A percentile compares a stretch with the other conserved stretches of the same genome.
Conservation (phyloP, 495 filamentous ascomycete species). For the Penicillium pancosmium region DNA sequence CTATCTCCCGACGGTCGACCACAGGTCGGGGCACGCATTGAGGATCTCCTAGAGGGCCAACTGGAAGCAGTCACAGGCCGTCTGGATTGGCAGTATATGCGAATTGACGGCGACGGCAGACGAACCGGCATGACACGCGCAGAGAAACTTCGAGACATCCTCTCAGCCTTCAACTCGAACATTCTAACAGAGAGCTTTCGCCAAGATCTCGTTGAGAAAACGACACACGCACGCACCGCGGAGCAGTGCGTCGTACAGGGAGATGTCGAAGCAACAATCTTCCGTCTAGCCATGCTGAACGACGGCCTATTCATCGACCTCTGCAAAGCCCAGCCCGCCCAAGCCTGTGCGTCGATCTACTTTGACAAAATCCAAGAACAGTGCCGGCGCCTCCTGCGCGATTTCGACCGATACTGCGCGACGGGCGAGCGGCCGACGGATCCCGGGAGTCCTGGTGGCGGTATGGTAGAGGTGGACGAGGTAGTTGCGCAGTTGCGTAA, state of each 20-base stretch:
- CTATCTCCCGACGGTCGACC: slow-evolving; percentile 40
- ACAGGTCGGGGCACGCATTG: slow-evolving; percentile 35
- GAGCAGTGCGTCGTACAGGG: slow-evolving; percentile 52
- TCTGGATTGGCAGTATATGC: slow-evolving; percentile 43
- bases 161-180: slow-evolving; percentile 49
- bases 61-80: slow-evolving; percentile 40
- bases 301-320: slow-evolving; percentile 48
- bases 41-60: slow-evolving; percentile 41
- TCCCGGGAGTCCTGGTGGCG: slow-evolving; percentile 18
- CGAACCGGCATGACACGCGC: slow-evolving; percentile 38
- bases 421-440: slow-evolving; percentile 32
- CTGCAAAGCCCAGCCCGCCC: slow-evolving; percentile 49
- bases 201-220: slow-evolving; percentile 39
- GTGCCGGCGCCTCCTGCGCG: slow-evolving; percentile 36
- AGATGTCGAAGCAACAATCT: slow-evolving; percentile 54
- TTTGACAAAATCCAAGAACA: slow-evolving; percentile 49
- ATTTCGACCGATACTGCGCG: slow-evolving; percentile 48
- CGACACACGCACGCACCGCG: slow-evolving; percentile 28
- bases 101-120: slow-evolving; percentile 26
- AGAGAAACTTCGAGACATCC: slow-evolving; percentile 49
- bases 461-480: slow-evolving; percentile 31
- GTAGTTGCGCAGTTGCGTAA: slow-evolving; percentile 39
- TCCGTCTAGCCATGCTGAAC: slow-evolving; percentile 52
- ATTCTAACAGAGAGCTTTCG: slow-evolving; percentile 52
- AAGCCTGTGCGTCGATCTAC: slow-evolving; percentile 51